phyloP scores from a whole-genome alignment of 208 protist species.

The Leishmania turanica region DNA sequence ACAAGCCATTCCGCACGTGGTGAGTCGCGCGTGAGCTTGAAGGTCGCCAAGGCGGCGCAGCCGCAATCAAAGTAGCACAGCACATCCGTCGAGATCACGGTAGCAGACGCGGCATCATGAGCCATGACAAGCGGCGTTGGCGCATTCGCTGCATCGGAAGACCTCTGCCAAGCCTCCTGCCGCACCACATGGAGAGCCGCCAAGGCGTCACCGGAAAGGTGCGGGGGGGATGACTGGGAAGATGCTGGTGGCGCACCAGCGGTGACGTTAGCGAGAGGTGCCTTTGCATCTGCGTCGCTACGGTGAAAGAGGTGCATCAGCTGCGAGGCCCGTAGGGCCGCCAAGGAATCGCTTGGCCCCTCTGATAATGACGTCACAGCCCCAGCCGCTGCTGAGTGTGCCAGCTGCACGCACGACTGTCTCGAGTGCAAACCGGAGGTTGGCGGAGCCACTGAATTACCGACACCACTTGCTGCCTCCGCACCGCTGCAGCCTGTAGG shows the following conservation, averaged over 20 bases:
- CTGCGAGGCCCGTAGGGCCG: not conserved
- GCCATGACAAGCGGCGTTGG: not conserved
- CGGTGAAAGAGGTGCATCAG: not conserved
- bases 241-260: not conserved
- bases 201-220: not conserved
- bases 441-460: not conserved
- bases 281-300: not conserved
- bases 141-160: not conserved
- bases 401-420: not conserved
- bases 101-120: not conserved
- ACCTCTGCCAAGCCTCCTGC: not conserved
- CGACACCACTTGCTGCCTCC: not conserved
- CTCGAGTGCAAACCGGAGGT: not conserved
- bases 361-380: not conserved
- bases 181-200: slow-evolving; percentile 7
- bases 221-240: not conserved
- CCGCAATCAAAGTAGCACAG: slow-evolving; percentile 23
- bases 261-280: not conserved
- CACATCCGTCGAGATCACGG: slow-evolving; percentile 6
- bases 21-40: not conserved
- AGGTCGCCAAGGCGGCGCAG: slow-evolving; percentile 26
- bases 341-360: not conserved
- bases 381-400: not conserved
- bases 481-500: not conserved
- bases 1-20: slow-evolving; percentile 1